These are phyloP conservation scores for Citrus cavaleriei DNA, from an alignment of 345 rosid species.

Conservation along the genomic window DNA sequence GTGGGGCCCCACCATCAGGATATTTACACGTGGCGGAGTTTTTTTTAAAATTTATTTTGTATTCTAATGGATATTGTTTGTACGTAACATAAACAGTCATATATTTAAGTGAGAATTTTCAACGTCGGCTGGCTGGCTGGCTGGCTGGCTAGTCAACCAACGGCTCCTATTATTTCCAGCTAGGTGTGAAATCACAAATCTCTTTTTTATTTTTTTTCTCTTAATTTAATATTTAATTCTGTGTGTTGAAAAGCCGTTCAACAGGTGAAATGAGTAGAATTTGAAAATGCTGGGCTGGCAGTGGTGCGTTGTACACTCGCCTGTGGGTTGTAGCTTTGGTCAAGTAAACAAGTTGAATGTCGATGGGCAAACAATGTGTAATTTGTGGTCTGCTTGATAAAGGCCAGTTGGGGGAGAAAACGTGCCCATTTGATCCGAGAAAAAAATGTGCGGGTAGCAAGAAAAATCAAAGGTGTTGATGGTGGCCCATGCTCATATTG, in stretches of 20 bases:
- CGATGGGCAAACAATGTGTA: background rate
- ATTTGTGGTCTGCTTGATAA: background rate
- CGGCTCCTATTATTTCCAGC: slow-evolving; percentile 23
- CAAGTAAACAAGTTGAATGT: background rate
- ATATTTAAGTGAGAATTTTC: background rate
- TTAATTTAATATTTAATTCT: background rate
- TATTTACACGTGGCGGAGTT: slow-evolving; percentile 30
- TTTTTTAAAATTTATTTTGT: too few relatives aligned
- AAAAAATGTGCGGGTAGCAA: background rate
- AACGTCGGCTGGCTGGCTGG: slow-evolving; percentile 19
- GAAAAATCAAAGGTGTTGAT: background rate
- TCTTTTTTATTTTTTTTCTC: too few relatives aligned
- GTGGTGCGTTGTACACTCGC: background rate
- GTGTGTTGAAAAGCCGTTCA: background rate
- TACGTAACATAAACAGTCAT: too few relatives aligned
- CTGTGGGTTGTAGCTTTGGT: background rate
- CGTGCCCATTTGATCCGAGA: background rate
- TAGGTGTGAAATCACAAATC: background rate
- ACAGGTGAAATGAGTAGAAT: background rate
- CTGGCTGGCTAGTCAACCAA: slow-evolving; percentile 39
- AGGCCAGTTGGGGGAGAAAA: background rate
- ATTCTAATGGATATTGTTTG: background rate
- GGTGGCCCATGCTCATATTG: background rate
- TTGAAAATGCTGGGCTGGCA: background rate
- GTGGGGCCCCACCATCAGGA: slow-evolving; percentile 24